Conservation (phyloP, 1,284 basidiomycete genomes). For the Thecaphora thlaspeos region DNA sequence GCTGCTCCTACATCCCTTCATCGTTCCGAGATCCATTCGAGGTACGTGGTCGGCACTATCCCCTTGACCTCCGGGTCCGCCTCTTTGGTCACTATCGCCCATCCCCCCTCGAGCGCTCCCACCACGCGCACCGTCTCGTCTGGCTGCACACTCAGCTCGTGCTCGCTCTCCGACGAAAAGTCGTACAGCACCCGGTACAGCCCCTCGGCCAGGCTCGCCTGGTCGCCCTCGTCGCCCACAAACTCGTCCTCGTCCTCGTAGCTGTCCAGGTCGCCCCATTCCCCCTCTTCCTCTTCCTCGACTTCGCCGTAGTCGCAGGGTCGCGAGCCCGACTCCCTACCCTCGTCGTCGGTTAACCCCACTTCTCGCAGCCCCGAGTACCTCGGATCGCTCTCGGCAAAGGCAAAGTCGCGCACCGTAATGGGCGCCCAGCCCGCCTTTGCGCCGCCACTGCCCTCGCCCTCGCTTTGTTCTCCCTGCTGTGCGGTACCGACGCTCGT, state of each 20-base stretch:
- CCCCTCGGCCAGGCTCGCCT: constrained; percentile 21
- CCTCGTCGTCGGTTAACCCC: background rate
- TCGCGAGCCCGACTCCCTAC: constrained; percentile 2
- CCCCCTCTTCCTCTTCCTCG: constrained; percentile 5
- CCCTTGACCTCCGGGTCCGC: constrained; percentile 16
- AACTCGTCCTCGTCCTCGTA: constrained; percentile 33
- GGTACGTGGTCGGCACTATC: constrained; percentile 35
- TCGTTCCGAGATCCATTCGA: constrained; percentile 16
- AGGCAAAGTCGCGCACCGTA: constrained; percentile 42
- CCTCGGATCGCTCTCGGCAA: background rate
- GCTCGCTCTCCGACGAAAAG: constrained; percentile 38
- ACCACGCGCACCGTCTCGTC: constrained; percentile 35
- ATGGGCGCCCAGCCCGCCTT: constrained; percentile 2
- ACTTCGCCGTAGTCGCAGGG: constrained; percentile 1
- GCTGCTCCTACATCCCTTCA: too few species aligned
- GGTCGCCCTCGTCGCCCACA: constrained; percentile 27
- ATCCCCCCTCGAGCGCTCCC: constrained; percentile 38
- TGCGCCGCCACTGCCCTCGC: too few species aligned
- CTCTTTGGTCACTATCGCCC: constrained; percentile 36
- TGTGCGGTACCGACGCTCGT: background rate
- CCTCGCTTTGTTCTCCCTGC: too few species aligned
- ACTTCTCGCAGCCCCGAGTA: background rate
- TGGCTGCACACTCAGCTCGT: constrained; percentile 31
- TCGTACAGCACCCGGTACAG: constrained; percentile 41
- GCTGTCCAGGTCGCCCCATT: constrained; percentile 18